These are phyloP conservation scores for Acacia pycnantha DNA, from an alignment of 331 rosid genomes.

Conservation along the genomic window DNA sequence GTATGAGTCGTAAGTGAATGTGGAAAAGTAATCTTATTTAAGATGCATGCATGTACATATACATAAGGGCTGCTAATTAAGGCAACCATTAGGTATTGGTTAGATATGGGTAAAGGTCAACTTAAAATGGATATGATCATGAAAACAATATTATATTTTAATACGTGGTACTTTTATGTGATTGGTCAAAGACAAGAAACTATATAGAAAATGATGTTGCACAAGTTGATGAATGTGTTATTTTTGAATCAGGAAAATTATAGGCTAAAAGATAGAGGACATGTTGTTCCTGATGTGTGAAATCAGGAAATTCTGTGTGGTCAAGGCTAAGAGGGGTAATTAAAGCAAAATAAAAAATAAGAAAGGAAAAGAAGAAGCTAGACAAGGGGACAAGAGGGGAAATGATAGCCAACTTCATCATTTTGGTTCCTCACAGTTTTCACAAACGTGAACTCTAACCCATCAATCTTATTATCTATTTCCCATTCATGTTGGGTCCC, in stretches of 20 bases:
- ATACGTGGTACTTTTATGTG: background rate
- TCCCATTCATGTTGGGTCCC: constrained; percentile 39
- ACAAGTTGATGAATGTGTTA: constrained; percentile 35
- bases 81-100: constrained; percentile 13
- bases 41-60: background rate
- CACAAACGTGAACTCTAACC: constrained; percentile 70
- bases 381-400: constrained; percentile 37
- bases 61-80: background rate
- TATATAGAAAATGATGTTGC: constrained; percentile 27
- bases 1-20: background rate
- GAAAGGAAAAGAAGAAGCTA: background rate
- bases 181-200: constrained; percentile 27
- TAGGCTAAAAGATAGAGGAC: background rate
- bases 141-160: background rate
- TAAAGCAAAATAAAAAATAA: background rate
- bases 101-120: constrained; percentile 33
- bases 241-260: background rate
- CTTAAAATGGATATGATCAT: constrained; percentile 32
- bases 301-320: constrained; percentile 1
- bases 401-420: constrained; percentile 65
- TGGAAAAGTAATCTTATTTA: background rate
- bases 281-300: background rate
- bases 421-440: constrained; percentile 19
- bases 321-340: background rate
- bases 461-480: constrained; percentile 56